Percentiles rank a stretch among this genome's conserved stretches.
phyloP scores from a whole-genome alignment of 2,329 filamentous ascomycete species.

The Rosellinia necatrix region DNA sequence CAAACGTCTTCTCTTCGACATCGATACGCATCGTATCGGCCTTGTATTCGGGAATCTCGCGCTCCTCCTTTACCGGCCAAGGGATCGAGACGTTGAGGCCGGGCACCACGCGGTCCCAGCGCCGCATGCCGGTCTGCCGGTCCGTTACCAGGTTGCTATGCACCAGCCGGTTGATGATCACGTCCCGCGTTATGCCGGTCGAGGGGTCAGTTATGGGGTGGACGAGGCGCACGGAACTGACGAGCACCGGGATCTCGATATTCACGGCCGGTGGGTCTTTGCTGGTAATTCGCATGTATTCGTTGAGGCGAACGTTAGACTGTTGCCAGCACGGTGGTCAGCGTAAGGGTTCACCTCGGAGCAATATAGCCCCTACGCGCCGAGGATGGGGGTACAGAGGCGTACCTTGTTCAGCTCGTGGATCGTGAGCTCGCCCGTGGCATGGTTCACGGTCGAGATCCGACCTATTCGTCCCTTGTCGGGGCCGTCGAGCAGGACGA shows the following conservation, averaged over 20 bases:
- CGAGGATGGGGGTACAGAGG: conserved; percentile 34
- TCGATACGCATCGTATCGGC: conserved; percentile 76
- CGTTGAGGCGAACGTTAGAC: conserved; percentile 47
- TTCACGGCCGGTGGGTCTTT: conserved; percentile 49
- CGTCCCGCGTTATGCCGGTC: conserved; percentile 70
- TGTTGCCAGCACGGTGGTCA: conserved; percentile 28
- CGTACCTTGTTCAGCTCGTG: conserved; percentile 68
- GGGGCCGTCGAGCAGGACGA: conserved; percentile 77
- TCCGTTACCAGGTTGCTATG: conserved; percentile 56
- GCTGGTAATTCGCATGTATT: conserved; percentile 45
- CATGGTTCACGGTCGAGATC: conserved; percentile 61
- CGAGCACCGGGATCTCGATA: conserved; percentile 62
- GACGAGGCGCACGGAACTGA: conserved; percentile 80
- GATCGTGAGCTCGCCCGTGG: conserved; percentile 63
- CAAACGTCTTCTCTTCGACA: conserved; percentile 75
- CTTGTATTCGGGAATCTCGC: conserved; percentile 57
- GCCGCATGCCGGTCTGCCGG: conserved; percentile 51
- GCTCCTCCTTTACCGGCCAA: conserved; percentile 67
- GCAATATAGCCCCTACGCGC: not conserved
- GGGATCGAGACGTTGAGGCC: conserved; percentile 75
- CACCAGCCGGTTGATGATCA: conserved; percentile 74
- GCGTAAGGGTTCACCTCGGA: not conserved
- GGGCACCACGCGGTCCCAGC: conserved; percentile 66
- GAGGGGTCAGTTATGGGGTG: conserved; percentile 70
- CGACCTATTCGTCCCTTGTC: conserved; percentile 83